These are phyloP conservation scores for Pseudopithomyces chartarum DNA, from an alignment of 2,329 filamentous ascomycete species.

Conservation along the genomic window DNA sequence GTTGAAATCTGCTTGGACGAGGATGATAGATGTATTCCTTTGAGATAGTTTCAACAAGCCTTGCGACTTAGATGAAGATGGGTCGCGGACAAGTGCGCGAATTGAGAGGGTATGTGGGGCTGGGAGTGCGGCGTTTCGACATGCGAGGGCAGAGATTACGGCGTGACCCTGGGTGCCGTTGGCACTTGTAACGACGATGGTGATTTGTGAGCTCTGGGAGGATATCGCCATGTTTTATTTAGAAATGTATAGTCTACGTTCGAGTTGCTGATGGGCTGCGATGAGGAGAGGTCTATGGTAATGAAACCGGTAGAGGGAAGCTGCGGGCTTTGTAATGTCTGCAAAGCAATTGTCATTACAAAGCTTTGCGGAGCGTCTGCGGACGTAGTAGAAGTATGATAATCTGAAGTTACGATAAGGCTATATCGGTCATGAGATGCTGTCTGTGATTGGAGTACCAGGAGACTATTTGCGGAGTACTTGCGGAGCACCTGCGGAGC, in stretches of 20 bases:
- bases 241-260: neutral
- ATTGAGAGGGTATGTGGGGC: neutral
- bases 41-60: neutral
- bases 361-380: no score
- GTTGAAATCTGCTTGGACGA: neutral
- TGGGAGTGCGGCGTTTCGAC: neutral
- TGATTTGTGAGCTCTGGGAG: neutral
- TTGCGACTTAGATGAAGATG: neutral
- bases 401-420: neutral
- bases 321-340: no score
- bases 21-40: neutral
- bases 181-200: neutral
- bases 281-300: neutral
- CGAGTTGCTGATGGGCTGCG: neutral
- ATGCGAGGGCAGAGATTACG: neutral
- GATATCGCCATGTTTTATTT: neutral
- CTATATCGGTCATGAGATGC: neutral
- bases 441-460: neutral
- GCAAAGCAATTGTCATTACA: no score
- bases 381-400: no score
- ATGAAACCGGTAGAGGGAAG: neutral
- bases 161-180: neutral
- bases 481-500: neutral
- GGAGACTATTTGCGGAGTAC: neutral
- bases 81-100: neutral